These are phyloP conservation scores for Alnus rubra DNA, from an alignment of 306 rosid genomes.

Conservation along the genomic window DNA sequence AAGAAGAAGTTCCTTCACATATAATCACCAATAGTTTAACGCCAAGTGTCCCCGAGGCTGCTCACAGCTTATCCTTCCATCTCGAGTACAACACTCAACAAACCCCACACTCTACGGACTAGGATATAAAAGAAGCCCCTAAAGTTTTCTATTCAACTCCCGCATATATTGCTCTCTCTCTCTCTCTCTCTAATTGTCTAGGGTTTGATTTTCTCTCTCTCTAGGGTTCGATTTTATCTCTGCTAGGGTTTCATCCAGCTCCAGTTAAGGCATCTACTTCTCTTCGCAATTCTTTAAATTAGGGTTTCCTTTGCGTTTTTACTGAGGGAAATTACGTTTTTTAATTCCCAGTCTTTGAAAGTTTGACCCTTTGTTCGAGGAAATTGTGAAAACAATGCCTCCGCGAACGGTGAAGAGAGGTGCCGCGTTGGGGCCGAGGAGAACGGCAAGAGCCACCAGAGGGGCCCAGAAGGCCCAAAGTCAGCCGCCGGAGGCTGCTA, in stretches of 20 bases:
- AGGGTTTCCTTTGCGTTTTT: background rate
- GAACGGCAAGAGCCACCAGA: conserved; percentile 56
- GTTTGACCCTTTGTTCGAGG: background rate
- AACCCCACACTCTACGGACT: too few relatives aligned
- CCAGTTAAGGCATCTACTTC: background rate
- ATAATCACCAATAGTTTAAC: background rate
- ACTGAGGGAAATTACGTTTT: background rate
- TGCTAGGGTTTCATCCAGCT: background rate
- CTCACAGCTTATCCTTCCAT: background rate
- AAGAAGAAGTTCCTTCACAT: too few relatives aligned
- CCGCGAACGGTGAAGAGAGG: conserved; percentile 90
- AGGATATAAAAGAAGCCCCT: background rate
- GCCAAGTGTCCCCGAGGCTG: background rate
- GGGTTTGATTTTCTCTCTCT: background rate
- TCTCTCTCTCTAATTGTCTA: background rate
- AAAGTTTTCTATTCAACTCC: background rate
- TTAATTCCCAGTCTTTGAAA: background rate
- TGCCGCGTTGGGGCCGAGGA: conserved; percentile 53
- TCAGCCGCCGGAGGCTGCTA: conserved; percentile 41
- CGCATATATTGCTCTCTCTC: background rate
- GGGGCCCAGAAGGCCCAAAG: conserved; percentile 60
- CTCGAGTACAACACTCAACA: background rate
- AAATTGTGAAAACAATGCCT: conserved; percentile 56
- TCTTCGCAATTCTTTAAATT: too few relatives aligned
- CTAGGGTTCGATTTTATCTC: background rate